Evolutionary conservation across 495 filamentous ascomycete species (phyloP).

Genomic region (Oidiodendron maius): DNA sequence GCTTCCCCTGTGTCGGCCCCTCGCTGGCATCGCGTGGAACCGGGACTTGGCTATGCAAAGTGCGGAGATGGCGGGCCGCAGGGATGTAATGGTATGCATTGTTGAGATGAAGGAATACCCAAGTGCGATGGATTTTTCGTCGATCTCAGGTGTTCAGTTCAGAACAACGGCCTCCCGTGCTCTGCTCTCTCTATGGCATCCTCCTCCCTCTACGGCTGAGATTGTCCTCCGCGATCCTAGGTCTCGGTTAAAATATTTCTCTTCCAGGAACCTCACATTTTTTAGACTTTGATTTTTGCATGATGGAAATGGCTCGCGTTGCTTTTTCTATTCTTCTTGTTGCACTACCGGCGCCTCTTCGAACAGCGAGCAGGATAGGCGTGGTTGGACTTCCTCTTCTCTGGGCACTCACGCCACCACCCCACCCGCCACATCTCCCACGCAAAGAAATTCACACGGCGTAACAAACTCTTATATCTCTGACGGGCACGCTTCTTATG

Average conservation of each 20-base stretch:
- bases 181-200: too few relatives aligned
- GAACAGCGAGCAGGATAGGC: conserved; percentile 19
- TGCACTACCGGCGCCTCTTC: conserved; percentile 20
- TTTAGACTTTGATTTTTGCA: conserved; percentile 27
- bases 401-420: too few relatives aligned
- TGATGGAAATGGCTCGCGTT: conserved; percentile 22
- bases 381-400: conserved; percentile 26
- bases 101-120: conserved; percentile 22
- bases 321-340: conserved; percentile 28
- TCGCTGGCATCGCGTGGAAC: conserved; percentile 23
- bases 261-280: conserved; percentile 18
- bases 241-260: conserved; percentile 10
- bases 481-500: conserved; percentile 25
- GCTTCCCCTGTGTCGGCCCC: conserved; percentile 22
- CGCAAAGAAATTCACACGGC: conserved; percentile 26
- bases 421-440: too few relatives aligned
- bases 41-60: conserved; percentile 19
- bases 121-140: conserved; percentile 16
- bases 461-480: conserved; percentile 21
- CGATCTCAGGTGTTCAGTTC: conserved; percentile 17
- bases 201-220: conserved; percentile 6
- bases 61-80: conserved; percentile 16
- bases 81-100: conserved; percentile 23
- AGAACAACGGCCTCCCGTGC: conserved; percentile 12
- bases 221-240: conserved; percentile 10